phyloP scores from a whole-genome alignment of 1,139 yeast species.

The Candida glucosophila region DNA sequence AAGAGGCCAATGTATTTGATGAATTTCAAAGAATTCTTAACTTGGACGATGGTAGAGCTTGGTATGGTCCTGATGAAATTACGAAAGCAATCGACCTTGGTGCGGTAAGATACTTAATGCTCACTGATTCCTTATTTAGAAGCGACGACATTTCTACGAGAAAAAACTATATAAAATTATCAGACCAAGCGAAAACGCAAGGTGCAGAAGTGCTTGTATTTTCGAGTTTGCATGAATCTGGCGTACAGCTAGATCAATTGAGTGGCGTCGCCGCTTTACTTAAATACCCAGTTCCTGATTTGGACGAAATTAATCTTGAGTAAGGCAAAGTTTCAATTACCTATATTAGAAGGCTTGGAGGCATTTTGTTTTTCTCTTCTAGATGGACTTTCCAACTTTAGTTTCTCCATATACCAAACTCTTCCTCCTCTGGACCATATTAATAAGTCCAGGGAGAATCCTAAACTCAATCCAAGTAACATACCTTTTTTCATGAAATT shows the following conservation, averaged over 20 bases:
- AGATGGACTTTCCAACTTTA: conserved; percentile 13
- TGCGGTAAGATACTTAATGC: conserved; percentile 65
- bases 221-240: conserved; percentile 83
- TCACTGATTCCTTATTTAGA: conserved; percentile 75
- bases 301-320: conserved; percentile 57
- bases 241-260: conserved; percentile 79
- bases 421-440: conserved; percentile 51
- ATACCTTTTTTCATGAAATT: conserved; percentile 47
- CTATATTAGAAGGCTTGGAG: too few species aligned
- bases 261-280: conserved; percentile 89
- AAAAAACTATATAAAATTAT: conserved; percentile 55
- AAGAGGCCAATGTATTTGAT: conserved; percentile 64
- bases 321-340: conserved; percentile 7
- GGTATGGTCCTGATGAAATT: conserved; percentile 88
- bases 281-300: conserved; percentile 75
- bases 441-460: conserved; percentile 57
- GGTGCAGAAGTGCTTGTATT: conserved; percentile 80
- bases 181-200: conserved; percentile 55
- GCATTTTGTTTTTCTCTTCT: conserved; percentile 1
- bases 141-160: conserved; percentile 66
- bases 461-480: conserved; percentile 49
- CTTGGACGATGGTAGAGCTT: conserved; percentile 76
- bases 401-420: conserved; percentile 48
- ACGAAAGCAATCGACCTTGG: conserved; percentile 66
- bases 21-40: conserved; percentile 69